These are phyloP conservation scores for Hura crepitans DNA, from an alignment of 441 rosid species.

Conservation along the genomic window DNA sequence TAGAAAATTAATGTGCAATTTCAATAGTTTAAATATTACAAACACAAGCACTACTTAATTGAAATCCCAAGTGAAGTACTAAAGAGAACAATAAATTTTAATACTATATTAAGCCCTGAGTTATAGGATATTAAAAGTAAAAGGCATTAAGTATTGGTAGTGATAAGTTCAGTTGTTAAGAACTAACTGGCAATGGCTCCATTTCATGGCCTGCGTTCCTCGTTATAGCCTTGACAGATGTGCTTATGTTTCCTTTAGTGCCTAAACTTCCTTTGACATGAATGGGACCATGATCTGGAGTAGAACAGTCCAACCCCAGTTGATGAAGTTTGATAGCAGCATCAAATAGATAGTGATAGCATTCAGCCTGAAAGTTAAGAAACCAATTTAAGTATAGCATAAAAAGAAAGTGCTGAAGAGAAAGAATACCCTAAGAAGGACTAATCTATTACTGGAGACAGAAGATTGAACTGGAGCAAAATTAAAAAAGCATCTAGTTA, in stretches of 20 bases:
- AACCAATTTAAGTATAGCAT: slow-evolving; percentile 3
- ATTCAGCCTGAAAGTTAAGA: slow-evolving; percentile 67
- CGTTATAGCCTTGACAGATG: slow-evolving; percentile 37
- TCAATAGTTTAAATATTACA: not conserved
- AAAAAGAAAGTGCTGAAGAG: not conserved
- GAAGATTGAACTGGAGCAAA: not conserved
- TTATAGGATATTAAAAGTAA: not conserved
- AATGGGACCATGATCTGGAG: slow-evolving; percentile 72
- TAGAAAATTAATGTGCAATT: slow-evolving; percentile 8
- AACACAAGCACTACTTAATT: not conserved
- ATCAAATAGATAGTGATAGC: slow-evolving; percentile 91
- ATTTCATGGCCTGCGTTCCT: slow-evolving; percentile 40
- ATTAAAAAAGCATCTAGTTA: not conserved
- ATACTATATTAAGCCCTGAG: not conserved
- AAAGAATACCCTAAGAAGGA: slow-evolving; percentile 14
- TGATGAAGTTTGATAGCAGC: slow-evolving; percentile 95
- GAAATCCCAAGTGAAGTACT: not conserved
- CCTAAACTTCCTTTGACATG: slow-evolving; percentile 35
- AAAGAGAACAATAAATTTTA: not conserved
- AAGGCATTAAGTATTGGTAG: not conserved
- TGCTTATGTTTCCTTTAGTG: slow-evolving; percentile 26
- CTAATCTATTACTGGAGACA: slow-evolving; percentile 6
- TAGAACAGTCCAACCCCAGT: slow-evolving; percentile 71
- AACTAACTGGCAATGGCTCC: slow-evolving; percentile 46
- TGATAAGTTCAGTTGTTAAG: not conserved